Evolutionary conservation across 1,284 basidiomycete genomes (phyloP).

Genomic region (Anthracocystis setariae): DNA sequence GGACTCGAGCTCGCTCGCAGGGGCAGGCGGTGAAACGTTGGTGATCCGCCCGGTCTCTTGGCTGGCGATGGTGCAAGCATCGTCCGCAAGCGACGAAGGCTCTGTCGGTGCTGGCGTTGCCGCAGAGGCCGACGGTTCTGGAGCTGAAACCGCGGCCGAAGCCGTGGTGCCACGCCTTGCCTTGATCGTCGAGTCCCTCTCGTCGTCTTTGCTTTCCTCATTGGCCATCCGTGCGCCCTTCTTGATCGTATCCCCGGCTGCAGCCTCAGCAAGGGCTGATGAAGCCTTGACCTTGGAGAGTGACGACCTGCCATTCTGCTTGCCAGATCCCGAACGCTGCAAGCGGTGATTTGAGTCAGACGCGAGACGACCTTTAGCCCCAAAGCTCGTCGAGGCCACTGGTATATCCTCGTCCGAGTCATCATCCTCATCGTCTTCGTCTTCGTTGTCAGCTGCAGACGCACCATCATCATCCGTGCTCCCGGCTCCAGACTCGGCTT

Average conservation of each 20-base stretch:
- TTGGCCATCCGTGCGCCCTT: not conserved
- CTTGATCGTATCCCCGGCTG: conserved; percentile 18
- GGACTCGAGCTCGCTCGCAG: conserved; percentile 49
- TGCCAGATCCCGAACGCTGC: conserved; percentile 5
- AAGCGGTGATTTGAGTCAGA: conserved; percentile 6
- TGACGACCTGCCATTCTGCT: conserved; percentile 6
- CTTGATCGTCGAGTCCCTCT: conserved; percentile 23
- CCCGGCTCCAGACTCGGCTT: conserved; percentile 37
- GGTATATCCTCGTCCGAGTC: conserved; percentile 43
- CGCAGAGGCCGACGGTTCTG: conserved; percentile 14
- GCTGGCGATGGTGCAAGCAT: conserved; percentile 33
- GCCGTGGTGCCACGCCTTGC: not conserved
- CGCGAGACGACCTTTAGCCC: conserved; percentile 7
- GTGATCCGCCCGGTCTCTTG: conserved; percentile 32
- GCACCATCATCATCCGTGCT: conserved; percentile 47
- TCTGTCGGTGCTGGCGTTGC: conserved; percentile 12
- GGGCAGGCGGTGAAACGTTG: conserved; percentile 25
- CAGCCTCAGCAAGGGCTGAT: not conserved
- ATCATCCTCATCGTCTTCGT: conserved; percentile 48
- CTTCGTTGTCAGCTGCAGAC: conserved; percentile 49
- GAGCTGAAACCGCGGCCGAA: conserved; percentile 3
- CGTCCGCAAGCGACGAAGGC: conserved; percentile 28
- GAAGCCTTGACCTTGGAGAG: conserved; percentile 5
- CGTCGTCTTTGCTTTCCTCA: conserved; percentile 39
- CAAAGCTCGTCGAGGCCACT: conserved; percentile 18